Evolutionary conservation across 116 monocot genomes (phyloP).

Genomic region (Trichopus zeylanicus): DNA sequence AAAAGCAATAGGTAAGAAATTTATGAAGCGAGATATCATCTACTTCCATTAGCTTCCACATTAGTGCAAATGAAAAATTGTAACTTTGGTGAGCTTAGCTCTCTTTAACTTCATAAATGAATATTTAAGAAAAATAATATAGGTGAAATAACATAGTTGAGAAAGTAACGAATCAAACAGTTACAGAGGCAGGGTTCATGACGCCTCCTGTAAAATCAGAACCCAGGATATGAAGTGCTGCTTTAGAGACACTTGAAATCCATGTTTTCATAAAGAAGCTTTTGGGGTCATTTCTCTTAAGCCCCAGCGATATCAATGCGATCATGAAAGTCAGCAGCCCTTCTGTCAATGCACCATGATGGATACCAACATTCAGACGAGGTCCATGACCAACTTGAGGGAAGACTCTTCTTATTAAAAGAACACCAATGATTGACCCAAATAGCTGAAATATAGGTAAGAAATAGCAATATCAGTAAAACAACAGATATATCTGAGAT

Average conservation of each 20-base stretch:
- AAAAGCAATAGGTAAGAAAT: no score
- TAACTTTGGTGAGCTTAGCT: no score
- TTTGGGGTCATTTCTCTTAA: constrained; percentile 61
- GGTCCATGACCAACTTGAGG: constrained; percentile 71
- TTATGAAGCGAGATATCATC: no score
- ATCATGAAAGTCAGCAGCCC: constrained; percentile 69
- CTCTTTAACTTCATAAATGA: no score
- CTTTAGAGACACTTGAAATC: constrained; percentile 73
- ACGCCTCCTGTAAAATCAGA: constrained; percentile 90
- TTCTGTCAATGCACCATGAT: constrained; percentile 84
- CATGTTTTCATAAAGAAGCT: constrained; percentile 95
- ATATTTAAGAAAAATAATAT: constrained; percentile 1
- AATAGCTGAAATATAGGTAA: no score
- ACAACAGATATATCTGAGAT: no score
- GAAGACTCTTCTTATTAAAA: constrained; percentile 33
- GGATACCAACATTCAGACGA: constrained; percentile 57
- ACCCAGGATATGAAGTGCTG: constrained; percentile 71
- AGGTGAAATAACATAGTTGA: neutral
- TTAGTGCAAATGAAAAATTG: no score
- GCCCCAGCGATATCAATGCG: constrained; percentile 47
- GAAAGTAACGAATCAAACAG: constrained; percentile 4
- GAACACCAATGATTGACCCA: constrained; percentile 69
- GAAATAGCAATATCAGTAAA: no score
- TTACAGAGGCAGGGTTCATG: constrained; percentile 99
- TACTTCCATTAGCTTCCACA: no score